A percentile compares a stretch with the other conserved stretches of the same genome.
These are phyloP conservation scores for Mycena chlorophos DNA, from an alignment of 768 basidiomycete species.

Conservation along the genomic window DNA sequence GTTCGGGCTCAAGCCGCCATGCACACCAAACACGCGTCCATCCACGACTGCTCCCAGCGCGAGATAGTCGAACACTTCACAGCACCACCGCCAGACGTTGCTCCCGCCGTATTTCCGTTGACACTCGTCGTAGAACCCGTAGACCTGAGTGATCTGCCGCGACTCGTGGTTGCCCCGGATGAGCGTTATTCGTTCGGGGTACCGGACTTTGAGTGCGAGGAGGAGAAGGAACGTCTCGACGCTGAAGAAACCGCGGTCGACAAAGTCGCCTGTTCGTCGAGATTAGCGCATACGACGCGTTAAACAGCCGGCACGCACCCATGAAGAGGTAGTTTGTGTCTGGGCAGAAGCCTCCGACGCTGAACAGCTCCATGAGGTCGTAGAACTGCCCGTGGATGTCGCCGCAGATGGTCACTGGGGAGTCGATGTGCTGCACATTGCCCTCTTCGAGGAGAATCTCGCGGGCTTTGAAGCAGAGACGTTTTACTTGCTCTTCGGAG, in stretches of 20 bases:
- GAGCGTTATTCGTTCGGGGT: conserved; percentile 95
- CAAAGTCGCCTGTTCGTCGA: conserved; percentile 82
- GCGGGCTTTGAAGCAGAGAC: conserved; percentile 91
- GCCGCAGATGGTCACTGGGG: conserved; percentile 93
- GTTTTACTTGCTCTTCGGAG: conserved; percentile 93
- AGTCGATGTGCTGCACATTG: conserved; percentile 94
- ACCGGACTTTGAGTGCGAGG: conserved; percentile 93
- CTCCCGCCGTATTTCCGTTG: conserved; percentile 91
- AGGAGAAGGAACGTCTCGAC: conserved; percentile 95
- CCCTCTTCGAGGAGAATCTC: conserved; percentile 98
- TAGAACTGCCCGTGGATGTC: conserved; percentile 98
- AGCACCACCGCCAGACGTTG: conserved; percentile 98
- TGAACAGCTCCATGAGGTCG: conserved; percentile 94
- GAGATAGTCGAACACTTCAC: conserved; percentile 97
- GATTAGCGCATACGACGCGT: conserved; percentile 7
- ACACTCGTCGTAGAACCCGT: conserved; percentile 95
- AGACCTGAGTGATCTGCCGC: conserved; percentile 94
- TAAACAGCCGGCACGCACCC: conserved; percentile 52
- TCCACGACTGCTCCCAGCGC: conserved; percentile 96
- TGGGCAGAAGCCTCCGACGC: conserved; percentile 88
- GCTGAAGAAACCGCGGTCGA: conserved; percentile 95
- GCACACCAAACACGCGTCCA: conserved; percentile 94
- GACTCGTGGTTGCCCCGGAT: conserved; percentile 98
- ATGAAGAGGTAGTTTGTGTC: conserved; percentile 96
- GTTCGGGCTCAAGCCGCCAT: conserved; percentile 93